Percentiles rank a stretch among this genome's conserved stretches.
phyloP scores from a whole-genome alignment of 768 basidiomycete genomes.

The Dioszegia aurantiaca region DNA sequence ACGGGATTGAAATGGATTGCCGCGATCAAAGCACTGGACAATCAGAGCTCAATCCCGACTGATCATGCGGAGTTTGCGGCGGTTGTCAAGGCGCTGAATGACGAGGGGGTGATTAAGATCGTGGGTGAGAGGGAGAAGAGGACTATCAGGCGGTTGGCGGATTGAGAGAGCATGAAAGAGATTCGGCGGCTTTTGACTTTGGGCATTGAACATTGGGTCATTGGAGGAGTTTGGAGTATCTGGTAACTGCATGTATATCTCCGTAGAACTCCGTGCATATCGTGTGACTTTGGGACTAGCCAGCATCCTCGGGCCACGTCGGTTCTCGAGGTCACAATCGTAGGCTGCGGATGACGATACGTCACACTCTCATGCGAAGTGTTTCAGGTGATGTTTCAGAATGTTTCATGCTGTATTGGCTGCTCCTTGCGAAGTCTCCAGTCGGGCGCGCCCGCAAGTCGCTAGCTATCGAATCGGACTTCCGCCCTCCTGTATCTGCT shows the following conservation, averaged over 20 bases:
- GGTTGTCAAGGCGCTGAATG: conserved; percentile 58
- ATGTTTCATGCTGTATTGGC: neutral
- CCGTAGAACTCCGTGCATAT: no score
- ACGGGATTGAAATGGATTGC: conserved; percentile 77
- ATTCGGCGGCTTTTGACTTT: neutral
- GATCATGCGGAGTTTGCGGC: conserved; percentile 72
- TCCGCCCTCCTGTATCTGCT: no score
- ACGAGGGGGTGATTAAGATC: conserved; percentile 80
- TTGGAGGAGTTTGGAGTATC: no score
- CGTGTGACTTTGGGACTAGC: no score
- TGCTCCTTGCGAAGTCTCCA: no score
- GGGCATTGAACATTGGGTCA: no score
- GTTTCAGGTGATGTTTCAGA: neutral
- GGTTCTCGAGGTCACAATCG: no score
- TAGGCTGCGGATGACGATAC: neutral
- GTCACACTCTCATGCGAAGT: neutral
- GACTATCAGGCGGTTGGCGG: conserved; percentile 59
- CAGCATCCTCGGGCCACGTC: no score
- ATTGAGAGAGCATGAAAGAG: conserved; percentile 28
- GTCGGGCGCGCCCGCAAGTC: no score
- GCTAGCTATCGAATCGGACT: no score
- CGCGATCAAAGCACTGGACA: conserved; percentile 70
- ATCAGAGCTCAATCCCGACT: conserved; percentile 79
- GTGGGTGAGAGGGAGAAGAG: conserved; percentile 82
- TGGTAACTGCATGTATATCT: no score